Evolutionary conservation across 169 alveolate genomes (phyloP).

Genomic region (Miamiensis avidus): DNA sequence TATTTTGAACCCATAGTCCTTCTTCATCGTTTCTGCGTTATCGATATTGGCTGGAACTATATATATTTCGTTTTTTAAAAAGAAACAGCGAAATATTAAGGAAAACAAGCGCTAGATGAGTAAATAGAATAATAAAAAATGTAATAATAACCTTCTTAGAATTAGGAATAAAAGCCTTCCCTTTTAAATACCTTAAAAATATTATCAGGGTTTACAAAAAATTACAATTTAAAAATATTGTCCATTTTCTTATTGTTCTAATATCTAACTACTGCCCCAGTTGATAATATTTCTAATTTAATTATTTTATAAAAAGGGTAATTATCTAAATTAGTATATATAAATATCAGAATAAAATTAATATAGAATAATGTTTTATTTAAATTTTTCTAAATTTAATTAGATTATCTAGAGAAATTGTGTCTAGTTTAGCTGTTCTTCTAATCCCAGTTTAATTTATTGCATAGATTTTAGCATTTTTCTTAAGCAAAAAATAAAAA

Average conservation of each 20-base stretch:
- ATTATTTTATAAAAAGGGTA: not conserved
- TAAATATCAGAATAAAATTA: too few relatives aligned
- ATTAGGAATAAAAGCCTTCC: too few relatives aligned
- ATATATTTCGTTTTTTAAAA: not conserved
- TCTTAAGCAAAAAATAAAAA: not conserved
- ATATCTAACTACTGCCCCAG: not conserved
- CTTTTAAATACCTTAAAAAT: not conserved
- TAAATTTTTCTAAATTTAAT: too few relatives aligned
- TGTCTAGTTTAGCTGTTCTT: not conserved
- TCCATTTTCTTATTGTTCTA: too few relatives aligned
- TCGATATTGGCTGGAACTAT: not conserved
- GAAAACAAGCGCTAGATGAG: too few relatives aligned
- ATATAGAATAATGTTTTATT: too few relatives aligned
- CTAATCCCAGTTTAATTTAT: not conserved
- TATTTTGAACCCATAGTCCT: not conserved
- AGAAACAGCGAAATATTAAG: too few relatives aligned
- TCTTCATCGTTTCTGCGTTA: not conserved
- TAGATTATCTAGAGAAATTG: not conserved
- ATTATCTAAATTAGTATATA: too few relatives aligned
- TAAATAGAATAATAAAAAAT: too few relatives aligned
- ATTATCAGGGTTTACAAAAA: not conserved
- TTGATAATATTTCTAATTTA: not conserved
- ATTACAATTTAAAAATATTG: not conserved
- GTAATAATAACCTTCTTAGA: too few relatives aligned
- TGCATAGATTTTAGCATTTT: not conserved